Evolutionary conservation across 768 basidiomycete species (phyloP).

Genomic region (Russula griseocarnosa): DNA sequence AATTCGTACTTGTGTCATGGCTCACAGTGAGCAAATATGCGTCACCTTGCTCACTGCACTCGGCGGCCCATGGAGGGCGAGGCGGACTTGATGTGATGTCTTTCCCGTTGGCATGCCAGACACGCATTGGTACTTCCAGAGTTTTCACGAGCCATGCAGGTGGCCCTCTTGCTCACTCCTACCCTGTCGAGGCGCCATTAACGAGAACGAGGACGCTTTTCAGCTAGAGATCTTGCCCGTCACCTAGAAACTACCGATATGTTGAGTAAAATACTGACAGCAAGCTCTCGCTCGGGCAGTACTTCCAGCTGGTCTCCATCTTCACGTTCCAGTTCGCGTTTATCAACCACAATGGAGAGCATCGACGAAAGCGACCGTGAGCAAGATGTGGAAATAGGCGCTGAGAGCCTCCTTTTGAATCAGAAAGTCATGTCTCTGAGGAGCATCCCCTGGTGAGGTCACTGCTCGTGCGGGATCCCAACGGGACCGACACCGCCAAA

Average conservation of each 20-base stretch:
- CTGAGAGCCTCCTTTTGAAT: not conserved
- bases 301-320: constrained; percentile 26
- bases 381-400: constrained; percentile 4
- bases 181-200: constrained; percentile 15
- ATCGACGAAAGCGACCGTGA: constrained; percentile 27
- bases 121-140: constrained; percentile 13
- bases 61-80: constrained; percentile 29
- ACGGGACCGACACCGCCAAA: constrained; percentile 16
- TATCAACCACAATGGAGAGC: constrained; percentile 27
- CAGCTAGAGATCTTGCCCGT: constrained; percentile 25
- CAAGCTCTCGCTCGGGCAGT: constrained; percentile 18
- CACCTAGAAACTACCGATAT: constrained; percentile 8
- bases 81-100: constrained; percentile 21
- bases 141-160: constrained; percentile 9
- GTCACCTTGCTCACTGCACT: constrained; percentile 27
- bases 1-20: constrained; percentile 28
- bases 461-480: constrained; percentile 27
- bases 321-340: constrained; percentile 23
- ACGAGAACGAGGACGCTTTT: constrained; percentile 24
- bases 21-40: constrained; percentile 29
- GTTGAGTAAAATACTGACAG: not conserved
- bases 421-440: constrained; percentile 1
- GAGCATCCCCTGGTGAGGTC: constrained; percentile 21
- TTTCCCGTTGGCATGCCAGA: constrained; percentile 21
- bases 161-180: constrained; percentile 19